phyloP scores from a whole-genome alignment of 495 filamentous ascomycete species.

The Tuber indicum region DNA sequence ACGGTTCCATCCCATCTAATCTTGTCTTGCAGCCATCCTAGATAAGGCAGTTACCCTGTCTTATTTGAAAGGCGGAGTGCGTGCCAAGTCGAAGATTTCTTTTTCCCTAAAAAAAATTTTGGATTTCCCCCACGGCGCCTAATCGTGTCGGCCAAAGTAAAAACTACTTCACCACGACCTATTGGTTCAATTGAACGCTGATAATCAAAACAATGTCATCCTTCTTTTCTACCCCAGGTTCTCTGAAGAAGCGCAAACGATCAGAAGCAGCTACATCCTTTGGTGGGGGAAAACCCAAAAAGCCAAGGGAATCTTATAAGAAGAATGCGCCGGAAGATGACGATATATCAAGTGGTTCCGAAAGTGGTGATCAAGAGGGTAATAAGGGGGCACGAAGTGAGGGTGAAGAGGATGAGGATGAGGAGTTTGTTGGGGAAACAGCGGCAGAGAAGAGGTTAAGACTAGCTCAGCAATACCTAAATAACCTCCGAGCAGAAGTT shows the following conservation, averaged over 20 bases:
- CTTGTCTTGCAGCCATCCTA: neutral
- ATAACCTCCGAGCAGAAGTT: constrained; percentile 79
- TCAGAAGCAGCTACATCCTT: constrained; percentile 33
- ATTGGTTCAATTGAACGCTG: constrained; percentile 12
- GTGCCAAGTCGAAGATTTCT: constrained; percentile 12
- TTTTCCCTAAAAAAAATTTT: constrained; percentile 13
- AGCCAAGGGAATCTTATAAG: constrained; percentile 46
- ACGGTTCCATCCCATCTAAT: constrained; percentile 3
- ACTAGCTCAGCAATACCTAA: constrained; percentile 86
- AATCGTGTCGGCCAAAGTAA: neutral
- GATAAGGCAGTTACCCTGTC: neutral
- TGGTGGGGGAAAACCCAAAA: constrained; percentile 44
- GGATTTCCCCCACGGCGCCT: neutral
- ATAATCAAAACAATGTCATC: constrained; percentile 31
- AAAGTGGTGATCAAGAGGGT: constrained; percentile 51
- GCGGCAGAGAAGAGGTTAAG: constrained; percentile 78
- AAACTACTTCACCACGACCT: neutral
- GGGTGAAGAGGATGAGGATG: constrained; percentile 51
- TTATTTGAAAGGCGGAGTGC: neutral
- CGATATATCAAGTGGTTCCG: constrained; percentile 80
- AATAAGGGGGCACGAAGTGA: constrained; percentile 24
- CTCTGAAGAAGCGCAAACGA: constrained; percentile 74
- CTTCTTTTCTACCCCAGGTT: constrained; percentile 73
- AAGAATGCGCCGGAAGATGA: constrained; percentile 46
- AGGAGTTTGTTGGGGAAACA: constrained; percentile 58